Base-by-base conservation (phyloP, 331 rosid genomes). In the Rhamnella rubrinervis region DNA sequence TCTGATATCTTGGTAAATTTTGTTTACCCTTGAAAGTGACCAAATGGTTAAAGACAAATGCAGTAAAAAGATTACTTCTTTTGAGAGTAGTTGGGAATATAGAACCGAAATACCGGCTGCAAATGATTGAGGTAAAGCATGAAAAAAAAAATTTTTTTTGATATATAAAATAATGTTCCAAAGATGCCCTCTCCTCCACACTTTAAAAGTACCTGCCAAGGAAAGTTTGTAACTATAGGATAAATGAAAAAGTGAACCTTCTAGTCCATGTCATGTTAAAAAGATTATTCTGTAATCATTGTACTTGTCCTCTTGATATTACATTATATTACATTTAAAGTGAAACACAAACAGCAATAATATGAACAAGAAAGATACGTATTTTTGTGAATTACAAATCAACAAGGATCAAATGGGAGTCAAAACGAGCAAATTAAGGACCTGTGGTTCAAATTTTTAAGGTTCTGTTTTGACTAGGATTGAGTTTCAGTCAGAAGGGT, bases 91-190 rank as follows among this genome's bases (percentile, higher is more conserved):
- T 9, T 31, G 23, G 9, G 6, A n/a, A 2, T 11, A 50, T 21
- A 38, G 41, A 25, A 26, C 10, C 8, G 23, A 9, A 55, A 76
- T 73, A 58, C 61, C 40, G 44, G 46, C 47, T 46, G 66, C 55
- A 60, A 39, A 75, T 73, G 74, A 73, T 72, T 73, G 71, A 71
- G 49, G 68, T 71, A 19, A 57, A 53, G 83, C 80, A 80, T 60
- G 80, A 65, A 41, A 55, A 67, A 74, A n/a, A 57, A 52, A 66
- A 58, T 57, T n/a, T n/a, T n/a, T n/a, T n/a, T n/a, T 39, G 56
- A 23, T 23, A 23, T 23, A 23, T 23, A 23, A 23, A 23, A 23
- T 63, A 78, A 65, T 60, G 73, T 74, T 47, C 77, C 50, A 47
- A 37, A 71, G 31, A 39, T 52, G 38, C 3, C 66, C 60, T 20